Evolutionary conservation across 768 basidiomycete species (phyloP), one percentile per base, ranked within the genome.

Genomic region (Mrakia blollopis): DNA sequence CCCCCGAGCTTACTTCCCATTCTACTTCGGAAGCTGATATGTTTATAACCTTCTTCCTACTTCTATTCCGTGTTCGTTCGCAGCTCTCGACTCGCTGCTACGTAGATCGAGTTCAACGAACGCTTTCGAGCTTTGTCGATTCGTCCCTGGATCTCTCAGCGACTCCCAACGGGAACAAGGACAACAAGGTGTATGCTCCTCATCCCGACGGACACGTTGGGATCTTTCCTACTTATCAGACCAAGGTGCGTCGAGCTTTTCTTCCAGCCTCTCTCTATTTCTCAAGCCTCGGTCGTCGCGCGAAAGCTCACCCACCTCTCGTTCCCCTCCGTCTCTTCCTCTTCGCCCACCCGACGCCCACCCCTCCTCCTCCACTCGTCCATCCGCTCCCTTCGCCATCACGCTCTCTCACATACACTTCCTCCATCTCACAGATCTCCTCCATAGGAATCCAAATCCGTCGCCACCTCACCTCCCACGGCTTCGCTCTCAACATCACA

Each of bases 401-500:
- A 1, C 4, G 5, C 1, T 39, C 39, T 52, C 37, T 54, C 28
- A 3, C 52, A 50, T 71, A 50, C 79, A 25, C 44, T 60, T n/a
- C 73, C 8, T 25, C 30, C 39, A 11, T 44, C 5, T 41, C 50
- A 0, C 78, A 84, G 84, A 87, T 99, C 80, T 93, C 89, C 25
- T 98, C 96, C 81, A 96, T 99, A 72, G 97, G 97, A 62, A 93
- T 99, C 72, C 94, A 98, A 83, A 90, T 98, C 73, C 90, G 94
- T 75, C 95, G 98, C 82, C 88, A 96, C 62, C 87, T 99, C 74
- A 96, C 97, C 62, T 91, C 90, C 35, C 97, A 99, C 82, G 97
- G 97, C 1, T 97, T 99, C 84, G 89, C 94, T 1, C 85, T 98
- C 82, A 99, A 99, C 83, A 86, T 98, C 77, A 93, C 93, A 0